These are phyloP conservation scores for Phialophora expanda DNA, from an alignment of 2,329 filamentous ascomycete species.

Conservation along the genomic window DNA sequence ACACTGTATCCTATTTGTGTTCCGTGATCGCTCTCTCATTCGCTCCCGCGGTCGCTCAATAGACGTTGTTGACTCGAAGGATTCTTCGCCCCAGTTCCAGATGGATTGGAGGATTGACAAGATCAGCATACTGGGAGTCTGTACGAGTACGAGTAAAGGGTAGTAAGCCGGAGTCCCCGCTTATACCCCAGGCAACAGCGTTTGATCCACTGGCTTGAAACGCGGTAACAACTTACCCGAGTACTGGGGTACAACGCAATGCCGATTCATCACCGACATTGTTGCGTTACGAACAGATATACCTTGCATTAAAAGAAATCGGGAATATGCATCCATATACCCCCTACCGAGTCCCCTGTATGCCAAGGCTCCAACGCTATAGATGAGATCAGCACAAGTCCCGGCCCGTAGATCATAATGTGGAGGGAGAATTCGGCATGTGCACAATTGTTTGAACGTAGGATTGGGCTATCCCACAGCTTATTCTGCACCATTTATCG, in stretches of 20 bases:
- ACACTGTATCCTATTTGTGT: no score
- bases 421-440: background rate
- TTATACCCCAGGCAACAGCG: background rate
- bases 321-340: background rate
- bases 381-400: no score
- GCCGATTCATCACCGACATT: background rate
- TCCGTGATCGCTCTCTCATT: no score
- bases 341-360: no score
- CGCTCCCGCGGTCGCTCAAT: background rate
- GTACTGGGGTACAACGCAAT: background rate
- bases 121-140: background rate
- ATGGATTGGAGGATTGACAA: background rate
- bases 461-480: background rate
- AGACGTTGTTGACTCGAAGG: background rate
- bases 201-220: background rate
- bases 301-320: background rate
- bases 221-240: no score
- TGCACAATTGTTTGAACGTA: background rate
- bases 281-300: background rate
- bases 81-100: background rate
- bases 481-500: background rate
- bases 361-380: background rate
- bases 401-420: background rate
- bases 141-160: no score
- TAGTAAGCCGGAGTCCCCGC: background rate